Conservation (phyloP, 2,329 filamentous ascomycete species). For the Cryphonectria parasitica region DNA sequence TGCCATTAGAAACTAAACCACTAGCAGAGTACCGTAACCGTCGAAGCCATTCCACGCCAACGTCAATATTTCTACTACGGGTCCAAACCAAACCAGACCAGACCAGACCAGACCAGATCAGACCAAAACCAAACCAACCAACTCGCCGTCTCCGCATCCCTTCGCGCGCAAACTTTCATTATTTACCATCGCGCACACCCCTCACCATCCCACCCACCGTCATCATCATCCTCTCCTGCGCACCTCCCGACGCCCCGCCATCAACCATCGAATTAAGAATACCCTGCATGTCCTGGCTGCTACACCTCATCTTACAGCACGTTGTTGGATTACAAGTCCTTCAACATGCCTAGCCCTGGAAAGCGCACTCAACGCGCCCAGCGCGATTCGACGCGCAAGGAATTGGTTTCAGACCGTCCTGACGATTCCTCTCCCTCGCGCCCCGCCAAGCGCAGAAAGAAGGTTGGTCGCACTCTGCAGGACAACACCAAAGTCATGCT, state of each 20-base stretch:
- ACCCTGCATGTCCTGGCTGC: constrained; percentile 27
- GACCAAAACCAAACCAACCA: not conserved
- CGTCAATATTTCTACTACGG: not conserved
- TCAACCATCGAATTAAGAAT: constrained; percentile 8
- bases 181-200: constrained; percentile 22
- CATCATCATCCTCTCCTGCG: not conserved
- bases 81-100: not conserved
- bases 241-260: not conserved
- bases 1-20: constrained; percentile 2
- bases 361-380: constrained; percentile 40
- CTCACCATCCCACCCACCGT: not conserved
- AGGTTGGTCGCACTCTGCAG: constrained; percentile 45
- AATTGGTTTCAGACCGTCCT: constrained; percentile 34
- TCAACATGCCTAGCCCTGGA: constrained; percentile 37
- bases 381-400: constrained; percentile 39
- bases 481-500: not conserved
- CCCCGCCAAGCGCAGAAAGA: constrained; percentile 67
- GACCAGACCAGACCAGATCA: not conserved
- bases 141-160: constrained; percentile 19
- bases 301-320: constrained; percentile 9
- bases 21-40: not conserved
- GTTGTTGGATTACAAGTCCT: constrained; percentile 18
- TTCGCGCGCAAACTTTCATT: constrained; percentile 24
- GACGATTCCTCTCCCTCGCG: constrained; percentile 63
- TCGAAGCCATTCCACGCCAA: constrained; percentile 10